These are phyloP conservation scores for Colletotrichum ledebouriae DNA, from an alignment of 2,329 filamentous ascomycete species.

Conservation along the genomic window DNA sequence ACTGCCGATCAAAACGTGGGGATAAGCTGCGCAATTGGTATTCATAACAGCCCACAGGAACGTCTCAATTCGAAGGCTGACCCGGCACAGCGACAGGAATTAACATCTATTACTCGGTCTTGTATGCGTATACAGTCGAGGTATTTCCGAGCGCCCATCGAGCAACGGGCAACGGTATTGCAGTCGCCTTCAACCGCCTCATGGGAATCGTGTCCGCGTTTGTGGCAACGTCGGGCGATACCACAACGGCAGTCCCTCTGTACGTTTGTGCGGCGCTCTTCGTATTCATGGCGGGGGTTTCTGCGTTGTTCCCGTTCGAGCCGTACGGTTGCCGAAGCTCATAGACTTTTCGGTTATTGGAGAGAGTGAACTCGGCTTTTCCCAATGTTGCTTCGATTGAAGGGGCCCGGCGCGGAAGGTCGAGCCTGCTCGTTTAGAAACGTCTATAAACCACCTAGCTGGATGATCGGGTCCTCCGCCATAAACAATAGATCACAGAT, in stretches of 20 bases:
- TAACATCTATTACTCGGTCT: conserved; percentile 80
- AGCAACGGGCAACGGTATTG: conserved; percentile 80
- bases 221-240: conserved; percentile 73
- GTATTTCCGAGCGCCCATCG: conserved; percentile 77
- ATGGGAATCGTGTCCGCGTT: conserved; percentile 82
- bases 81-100: conserved; percentile 54
- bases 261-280: conserved; percentile 78
- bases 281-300: conserved; percentile 70
- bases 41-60: background rate
- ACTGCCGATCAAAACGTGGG: conserved; percentile 74
- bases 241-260: conserved; percentile 73
- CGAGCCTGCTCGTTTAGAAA: no score
- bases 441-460: no score
- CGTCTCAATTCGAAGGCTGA: background rate
- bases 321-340: conserved; percentile 71
- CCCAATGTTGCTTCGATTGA: no score
- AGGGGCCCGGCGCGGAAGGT: no score
- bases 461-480: no score
- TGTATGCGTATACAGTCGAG: conserved; percentile 75
- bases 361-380: no score
- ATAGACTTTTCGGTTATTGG: background rate
- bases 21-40: conserved; percentile 72
- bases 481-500: no score
- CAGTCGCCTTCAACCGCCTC: conserved; percentile 77
- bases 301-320: conserved; percentile 74